Conservation (phyloP, 495 filamentous ascomycete species). For the Aspergillus carlsbadensis region DNA sequence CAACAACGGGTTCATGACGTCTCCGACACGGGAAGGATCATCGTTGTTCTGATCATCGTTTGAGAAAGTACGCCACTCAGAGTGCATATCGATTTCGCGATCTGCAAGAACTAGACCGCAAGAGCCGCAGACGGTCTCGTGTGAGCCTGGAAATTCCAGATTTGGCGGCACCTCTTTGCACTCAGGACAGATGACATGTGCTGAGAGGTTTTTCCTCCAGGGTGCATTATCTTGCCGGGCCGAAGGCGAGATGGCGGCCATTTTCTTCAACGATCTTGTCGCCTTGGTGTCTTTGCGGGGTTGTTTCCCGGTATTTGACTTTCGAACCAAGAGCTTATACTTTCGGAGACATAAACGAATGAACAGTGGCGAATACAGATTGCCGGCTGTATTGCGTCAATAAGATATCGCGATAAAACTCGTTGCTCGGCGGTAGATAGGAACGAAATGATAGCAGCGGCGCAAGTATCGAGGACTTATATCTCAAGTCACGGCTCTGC, state of each 20-base stretch:
- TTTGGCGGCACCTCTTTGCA: conserved; percentile 90
- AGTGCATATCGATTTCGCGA: conserved; percentile 89
- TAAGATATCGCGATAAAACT: background rate
- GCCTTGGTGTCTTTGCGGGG: conserved; percentile 23
- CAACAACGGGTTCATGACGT: conserved; percentile 79
- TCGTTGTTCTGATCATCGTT: conserved; percentile 96
- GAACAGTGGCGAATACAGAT: conserved; percentile 66
- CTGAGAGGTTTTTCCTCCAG: conserved; percentile 79
- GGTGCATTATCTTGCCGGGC: conserved; percentile 26
- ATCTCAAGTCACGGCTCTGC: conserved; percentile 25
- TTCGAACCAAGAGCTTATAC: conserved; percentile 42
- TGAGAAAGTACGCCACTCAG: conserved; percentile 97
- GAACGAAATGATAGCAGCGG: conserved; percentile 21
- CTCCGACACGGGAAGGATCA: conserved; percentile 96
- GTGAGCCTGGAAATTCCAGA: conserved; percentile 88
- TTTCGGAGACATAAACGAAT: conserved; percentile 49
- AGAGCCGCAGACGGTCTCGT: conserved; percentile 87
- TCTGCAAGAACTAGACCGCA: conserved; percentile 91
- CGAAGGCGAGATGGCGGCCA: conserved; percentile 33
- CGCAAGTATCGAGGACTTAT: conserved; percentile 23
- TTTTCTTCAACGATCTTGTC: conserved; percentile 30
- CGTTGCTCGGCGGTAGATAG: conserved; percentile 2
- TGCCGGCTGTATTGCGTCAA: conserved; percentile 44
- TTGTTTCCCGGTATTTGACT: conserved; percentile 43
- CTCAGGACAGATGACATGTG: conserved; percentile 78